Conservation (phyloP, 2,329 filamentous ascomycete genomes). For the Escovopsis sp. region DNA sequence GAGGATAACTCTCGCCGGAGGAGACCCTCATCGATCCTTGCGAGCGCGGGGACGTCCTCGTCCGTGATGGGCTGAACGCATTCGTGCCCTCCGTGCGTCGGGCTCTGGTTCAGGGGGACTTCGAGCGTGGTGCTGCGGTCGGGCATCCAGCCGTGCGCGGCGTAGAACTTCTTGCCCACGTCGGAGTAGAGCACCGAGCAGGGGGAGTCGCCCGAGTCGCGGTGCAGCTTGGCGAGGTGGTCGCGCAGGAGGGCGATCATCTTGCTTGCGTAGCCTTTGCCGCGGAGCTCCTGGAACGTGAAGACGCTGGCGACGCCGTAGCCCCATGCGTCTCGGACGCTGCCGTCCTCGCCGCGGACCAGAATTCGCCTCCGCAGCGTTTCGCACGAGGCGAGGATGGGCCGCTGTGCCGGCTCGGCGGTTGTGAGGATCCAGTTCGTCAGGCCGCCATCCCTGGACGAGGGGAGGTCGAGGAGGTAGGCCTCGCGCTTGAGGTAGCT, state of each 20-base stretch:
- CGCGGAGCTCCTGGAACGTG: slow-evolving; percentile 49
- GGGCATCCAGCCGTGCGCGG: slow-evolving; percentile 58
- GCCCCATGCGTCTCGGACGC: slow-evolving; percentile 37
- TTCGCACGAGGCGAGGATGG: slow-evolving; percentile 49
- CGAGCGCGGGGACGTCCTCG: slow-evolving; percentile 44
- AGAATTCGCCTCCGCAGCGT: slow-evolving; percentile 44
- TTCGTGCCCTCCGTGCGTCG: slow-evolving; percentile 13
- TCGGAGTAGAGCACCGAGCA: slow-evolving; percentile 80
- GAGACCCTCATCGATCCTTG: slow-evolving; percentile 46
- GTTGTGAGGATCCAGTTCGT: slow-evolving; percentile 50
- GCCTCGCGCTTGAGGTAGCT: slow-evolving; percentile 45
- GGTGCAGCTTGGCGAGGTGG: slow-evolving; percentile 16
- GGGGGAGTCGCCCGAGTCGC: slow-evolving; percentile 19
- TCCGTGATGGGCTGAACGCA: slow-evolving; percentile 33
- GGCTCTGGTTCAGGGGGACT: slow-evolving; percentile 24
- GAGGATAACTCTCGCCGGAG: slow-evolving; percentile 37
- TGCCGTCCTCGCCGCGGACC: slow-evolving; percentile 21
- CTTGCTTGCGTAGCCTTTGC: slow-evolving; percentile 59
- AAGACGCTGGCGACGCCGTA: slow-evolving; percentile 76
- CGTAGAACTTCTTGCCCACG: slow-evolving; percentile 73
- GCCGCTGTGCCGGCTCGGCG: slow-evolving; percentile 23
- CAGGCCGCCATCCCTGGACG: slow-evolving; percentile 43
- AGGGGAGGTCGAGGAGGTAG: slow-evolving; percentile 39
- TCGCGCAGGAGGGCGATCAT: slow-evolving; percentile 55
- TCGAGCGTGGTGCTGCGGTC: slow-evolving; percentile 60